Percentiles rank a stretch among this genome's conserved stretches.
Conservation (phyloP, 176 grass and related monocot genomes). For the Elymus sibiricus region DNA sequence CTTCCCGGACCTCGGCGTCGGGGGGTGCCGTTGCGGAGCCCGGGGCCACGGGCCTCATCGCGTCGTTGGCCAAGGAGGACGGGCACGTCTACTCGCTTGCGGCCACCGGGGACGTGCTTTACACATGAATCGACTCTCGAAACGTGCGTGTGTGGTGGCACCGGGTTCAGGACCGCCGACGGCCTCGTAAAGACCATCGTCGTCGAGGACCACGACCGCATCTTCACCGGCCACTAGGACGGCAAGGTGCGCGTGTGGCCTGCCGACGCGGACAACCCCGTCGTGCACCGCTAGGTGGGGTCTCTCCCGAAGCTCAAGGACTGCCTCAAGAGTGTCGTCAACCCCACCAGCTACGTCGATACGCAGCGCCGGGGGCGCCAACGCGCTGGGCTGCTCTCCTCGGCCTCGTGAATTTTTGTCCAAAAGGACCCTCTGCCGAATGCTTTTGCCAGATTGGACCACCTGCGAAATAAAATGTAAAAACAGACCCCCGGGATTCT, state of each 20-base stretch:
- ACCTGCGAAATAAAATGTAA: too few species aligned
- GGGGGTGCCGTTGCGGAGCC: too few species aligned
- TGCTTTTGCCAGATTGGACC: too few species aligned
- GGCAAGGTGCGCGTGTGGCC: constrained; percentile 13
- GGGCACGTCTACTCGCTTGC: not conserved
- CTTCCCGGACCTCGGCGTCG: too few species aligned
- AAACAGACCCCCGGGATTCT: too few species aligned
- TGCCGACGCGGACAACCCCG: not conserved
- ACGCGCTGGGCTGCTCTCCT: not conserved
- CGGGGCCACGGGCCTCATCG: too few species aligned
- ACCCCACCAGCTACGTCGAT: constrained; percentile 44
- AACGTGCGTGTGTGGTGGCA: constrained; percentile 1
- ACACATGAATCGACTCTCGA: not conserved
- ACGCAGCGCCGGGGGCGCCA: constrained; percentile 12
- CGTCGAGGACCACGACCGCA: not conserved
- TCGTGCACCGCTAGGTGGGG: constrained; percentile 1
- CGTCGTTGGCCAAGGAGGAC: not conserved
- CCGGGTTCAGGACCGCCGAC: not conserved
- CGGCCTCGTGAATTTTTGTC: not conserved
- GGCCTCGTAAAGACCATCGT: constrained; percentile 4
- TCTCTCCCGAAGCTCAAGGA: constrained; percentile 47
- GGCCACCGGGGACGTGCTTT: not conserved
- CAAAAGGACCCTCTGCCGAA: too few species aligned
- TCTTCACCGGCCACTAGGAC: constrained; percentile 4
- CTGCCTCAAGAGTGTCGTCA: constrained; percentile 51